Base-by-base conservation (phyloP, 495 filamentous ascomycete species). In the Podospora australis region DNA sequence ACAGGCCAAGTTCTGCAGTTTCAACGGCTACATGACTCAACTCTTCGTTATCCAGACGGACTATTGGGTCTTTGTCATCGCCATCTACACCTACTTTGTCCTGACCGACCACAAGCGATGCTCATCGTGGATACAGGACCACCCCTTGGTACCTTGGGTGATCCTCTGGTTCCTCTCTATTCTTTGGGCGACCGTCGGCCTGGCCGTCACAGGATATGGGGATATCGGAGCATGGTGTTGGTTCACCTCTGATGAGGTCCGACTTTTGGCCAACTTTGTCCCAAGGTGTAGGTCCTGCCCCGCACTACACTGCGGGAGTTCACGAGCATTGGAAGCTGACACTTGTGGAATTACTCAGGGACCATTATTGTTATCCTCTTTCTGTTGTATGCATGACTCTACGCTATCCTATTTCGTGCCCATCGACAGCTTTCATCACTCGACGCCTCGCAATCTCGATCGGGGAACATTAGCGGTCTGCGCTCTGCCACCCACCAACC, bases 11-110 rank as follows among this genome's bases (percentile, higher is more conserved):
- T 71, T 73, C 51, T 73, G 70, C 51, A 67, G 52, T 44, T 65
- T 69, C 49, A 73, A 73, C 50, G 70, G 70, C 4, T 73, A 66
- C 56, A 60, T 68, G 59, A 69, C 69, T 7, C 70, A 73, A 43
- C 50, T 68, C 7, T 73, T 73, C 40, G 68, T 73, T 22, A 60
- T 73, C 5, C 70, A 73, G 55, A 73, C 68, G 5, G 68, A 71
- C 52, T 73, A 73, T 51, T 73, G 70, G 70, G 68, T 73, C 7
- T 40, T 73, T 6, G 40, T 58, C 19, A 71, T 73, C 44, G 68
- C 70, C 11, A 6, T 68, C 16, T 71, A 61, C 57, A 71, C 70
- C 0, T 73, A 66, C 45, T 49, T 70, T 1, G 66, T 73, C 17
- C 54, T 73, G 13, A 60, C 62, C 6, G 66, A 68, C 39, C 56